Conservation (phyloP, 2,329 filamentous ascomycete genomes). For the Pestalotiopsis sp. region DNA sequence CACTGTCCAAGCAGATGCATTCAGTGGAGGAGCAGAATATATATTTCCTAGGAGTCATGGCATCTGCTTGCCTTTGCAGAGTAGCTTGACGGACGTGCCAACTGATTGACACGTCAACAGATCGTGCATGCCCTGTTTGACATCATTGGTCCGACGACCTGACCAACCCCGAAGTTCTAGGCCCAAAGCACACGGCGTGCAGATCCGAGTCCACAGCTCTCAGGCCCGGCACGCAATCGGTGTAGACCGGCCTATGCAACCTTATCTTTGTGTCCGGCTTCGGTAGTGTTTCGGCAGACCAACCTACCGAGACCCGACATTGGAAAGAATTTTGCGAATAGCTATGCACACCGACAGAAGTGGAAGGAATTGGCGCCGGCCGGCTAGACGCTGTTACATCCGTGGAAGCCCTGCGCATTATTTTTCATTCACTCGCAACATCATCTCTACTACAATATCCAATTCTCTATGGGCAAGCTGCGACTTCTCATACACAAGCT, state of each 20-base stretch:
- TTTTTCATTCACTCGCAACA: background rate
- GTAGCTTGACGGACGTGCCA: background rate
- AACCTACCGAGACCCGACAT: background rate
- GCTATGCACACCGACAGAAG: background rate
- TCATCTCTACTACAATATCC: background rate
- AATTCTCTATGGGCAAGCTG: background rate
- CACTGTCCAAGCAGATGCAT: no score
- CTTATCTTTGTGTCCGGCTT: constrained; percentile 6
- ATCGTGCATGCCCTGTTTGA: background rate
- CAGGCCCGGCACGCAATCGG: constrained; percentile 1
- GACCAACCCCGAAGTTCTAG: background rate
- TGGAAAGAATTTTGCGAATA: background rate
- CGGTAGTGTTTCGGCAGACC: constrained; percentile 5
- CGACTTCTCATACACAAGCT: background rate
- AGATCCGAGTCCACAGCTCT: background rate
- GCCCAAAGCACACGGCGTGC: background rate
- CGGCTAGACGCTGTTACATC: background rate
- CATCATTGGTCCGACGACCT: background rate
- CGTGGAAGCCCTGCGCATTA: background rate
- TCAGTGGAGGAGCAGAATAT: no score
- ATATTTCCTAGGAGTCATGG: no score
- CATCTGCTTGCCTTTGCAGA: background rate
- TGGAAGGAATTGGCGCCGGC: background rate
- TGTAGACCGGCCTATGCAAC: constrained; percentile 1
- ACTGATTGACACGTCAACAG: background rate